These are phyloP conservation scores for Eucalyptus sp. DNA, from an alignment of 345 rosid species.

Conservation along the genomic window DNA sequence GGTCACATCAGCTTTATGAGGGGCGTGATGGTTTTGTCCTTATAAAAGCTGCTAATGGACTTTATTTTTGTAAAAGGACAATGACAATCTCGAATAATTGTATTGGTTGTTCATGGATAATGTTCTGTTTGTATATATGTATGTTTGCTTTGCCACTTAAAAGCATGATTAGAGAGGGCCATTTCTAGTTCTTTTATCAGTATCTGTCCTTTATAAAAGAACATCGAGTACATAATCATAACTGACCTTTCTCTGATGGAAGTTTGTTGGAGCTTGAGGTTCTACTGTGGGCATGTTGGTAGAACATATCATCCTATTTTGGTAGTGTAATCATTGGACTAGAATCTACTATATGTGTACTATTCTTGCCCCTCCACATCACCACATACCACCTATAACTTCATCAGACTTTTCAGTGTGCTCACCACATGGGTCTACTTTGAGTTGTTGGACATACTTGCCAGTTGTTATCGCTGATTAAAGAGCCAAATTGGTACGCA, in stretches of 20 bases:
- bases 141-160: background rate
- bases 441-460: background rate
- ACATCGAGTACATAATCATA: background rate
- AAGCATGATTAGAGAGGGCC: background rate
- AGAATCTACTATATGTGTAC: background rate
- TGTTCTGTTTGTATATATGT: background rate
- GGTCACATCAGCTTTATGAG: background rate
- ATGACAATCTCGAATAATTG: background rate
- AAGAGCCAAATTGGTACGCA: background rate
- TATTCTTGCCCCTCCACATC: background rate
- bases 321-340: background rate
- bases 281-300: background rate
- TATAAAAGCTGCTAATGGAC: background rate
- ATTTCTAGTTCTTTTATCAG: background rate
- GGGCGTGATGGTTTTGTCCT: background rate
- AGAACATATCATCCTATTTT: background rate
- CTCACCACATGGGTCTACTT: background rate
- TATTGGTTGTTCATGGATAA: background rate
- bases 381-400: background rate
- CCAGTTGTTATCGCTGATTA: background rate
- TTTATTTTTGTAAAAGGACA: background rate
- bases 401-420: background rate
- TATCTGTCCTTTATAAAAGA: background rate
- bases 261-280: background rate
- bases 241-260: background rate